Conservation (phyloP, 495 filamentous ascomycete genomes). For the Trichoderma erinaceum region DNA sequence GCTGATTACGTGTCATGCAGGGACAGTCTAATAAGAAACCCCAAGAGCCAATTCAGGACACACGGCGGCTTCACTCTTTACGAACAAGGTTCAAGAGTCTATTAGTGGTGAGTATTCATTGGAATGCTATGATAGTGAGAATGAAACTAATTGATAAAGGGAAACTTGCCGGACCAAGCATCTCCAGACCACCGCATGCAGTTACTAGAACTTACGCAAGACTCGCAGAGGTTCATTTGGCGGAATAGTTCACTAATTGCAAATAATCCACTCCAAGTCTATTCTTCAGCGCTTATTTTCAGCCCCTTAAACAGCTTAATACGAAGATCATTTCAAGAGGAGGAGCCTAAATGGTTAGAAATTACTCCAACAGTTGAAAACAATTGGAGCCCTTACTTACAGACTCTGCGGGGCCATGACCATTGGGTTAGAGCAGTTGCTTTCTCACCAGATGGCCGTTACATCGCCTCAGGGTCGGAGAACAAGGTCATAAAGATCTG, state of each 20-base stretch:
- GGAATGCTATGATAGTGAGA: too few relatives aligned
- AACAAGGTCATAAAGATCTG: slow-evolving; percentile 7
- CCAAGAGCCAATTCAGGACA: too few relatives aligned
- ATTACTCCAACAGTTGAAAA: neutral
- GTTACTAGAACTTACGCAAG: neutral
- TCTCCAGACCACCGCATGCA: too few relatives aligned
- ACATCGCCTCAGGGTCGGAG: neutral
- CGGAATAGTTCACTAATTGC: neutral
- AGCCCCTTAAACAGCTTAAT: neutral
- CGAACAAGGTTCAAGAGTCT: too few relatives aligned
- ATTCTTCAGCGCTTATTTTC: neutral
- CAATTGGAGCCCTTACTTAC: neutral
- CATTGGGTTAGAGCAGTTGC: neutral
- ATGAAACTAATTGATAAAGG: too few relatives aligned
- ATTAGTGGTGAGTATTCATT: too few relatives aligned
- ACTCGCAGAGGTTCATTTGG: neutral
- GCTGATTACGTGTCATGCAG: too few relatives aligned
- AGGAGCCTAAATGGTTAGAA: neutral
- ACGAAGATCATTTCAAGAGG: neutral
- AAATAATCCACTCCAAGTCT: neutral
- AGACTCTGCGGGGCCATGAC: neutral
- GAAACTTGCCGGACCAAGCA: too few relatives aligned
- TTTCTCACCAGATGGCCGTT: neutral
- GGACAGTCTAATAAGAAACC: too few relatives aligned
- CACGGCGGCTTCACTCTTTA: too few relatives aligned